A percentile compares a stretch with the other conserved stretches of the same genome.
These are phyloP conservation scores for Wallacemonas rigidus DNA, from an alignment of 208 protist genomes.

Conservation along the genomic window DNA sequence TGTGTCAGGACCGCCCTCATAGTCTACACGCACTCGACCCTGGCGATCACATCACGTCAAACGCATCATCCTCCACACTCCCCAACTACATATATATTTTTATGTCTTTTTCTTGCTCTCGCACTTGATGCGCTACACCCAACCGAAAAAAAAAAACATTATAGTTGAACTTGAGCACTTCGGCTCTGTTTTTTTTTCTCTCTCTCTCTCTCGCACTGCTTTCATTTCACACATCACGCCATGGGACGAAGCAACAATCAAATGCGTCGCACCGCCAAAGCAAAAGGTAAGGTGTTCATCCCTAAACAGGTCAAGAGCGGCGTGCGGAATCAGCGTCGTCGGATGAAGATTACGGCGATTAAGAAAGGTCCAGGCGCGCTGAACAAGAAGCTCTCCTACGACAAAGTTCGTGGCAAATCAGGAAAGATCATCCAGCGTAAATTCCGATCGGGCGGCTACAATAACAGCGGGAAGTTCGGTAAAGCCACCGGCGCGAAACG, in stretches of 20 bases:
- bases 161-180: background rate
- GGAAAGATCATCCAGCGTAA: conserved; percentile 63
- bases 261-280: conserved; percentile 65
- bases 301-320: conserved; percentile 87
- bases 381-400: conserved; percentile 73
- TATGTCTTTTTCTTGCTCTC: background rate
- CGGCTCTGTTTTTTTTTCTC: background rate
- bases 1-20: too few relatives aligned
- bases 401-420: conserved; percentile 63
- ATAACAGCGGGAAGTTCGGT: conserved; percentile 77
- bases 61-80: background rate
- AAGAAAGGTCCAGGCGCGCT: conserved; percentile 37
- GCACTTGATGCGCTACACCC: background rate
- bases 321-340: conserved; percentile 61
- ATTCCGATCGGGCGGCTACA: conserved; percentile 80
- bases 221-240: background rate
- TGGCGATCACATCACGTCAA: too few relatives aligned
- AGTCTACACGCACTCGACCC: too few relatives aligned
- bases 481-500: conserved; percentile 66
- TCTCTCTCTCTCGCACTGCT: conserved; percentile 1
- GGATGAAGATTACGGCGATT: conserved; percentile 49
- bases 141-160: background rate
- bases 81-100: background rate
- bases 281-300: conserved; percentile 56
- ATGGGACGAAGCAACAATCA: conserved; percentile 92